Base-by-base conservation (phyloP, 805 yeast species). In the Metschnikowia vanudenii region DNA sequence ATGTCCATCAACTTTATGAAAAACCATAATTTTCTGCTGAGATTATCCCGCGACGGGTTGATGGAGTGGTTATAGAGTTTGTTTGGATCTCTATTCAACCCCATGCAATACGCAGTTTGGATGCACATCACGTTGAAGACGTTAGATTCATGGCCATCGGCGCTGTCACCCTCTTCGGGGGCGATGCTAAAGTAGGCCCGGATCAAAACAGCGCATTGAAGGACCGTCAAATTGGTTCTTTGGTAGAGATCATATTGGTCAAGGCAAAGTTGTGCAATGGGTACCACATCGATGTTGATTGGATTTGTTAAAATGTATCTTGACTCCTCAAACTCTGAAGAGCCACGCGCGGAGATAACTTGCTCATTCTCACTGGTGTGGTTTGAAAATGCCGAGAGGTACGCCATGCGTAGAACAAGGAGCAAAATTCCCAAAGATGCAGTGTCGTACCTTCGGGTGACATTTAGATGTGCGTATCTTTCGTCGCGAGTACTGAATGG, bases 341-440 rank as follows among this genome's bases (percentile, higher is more conserved):
- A 33, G 22, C 28, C 20, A 9, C 9, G 32, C 3, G 43, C 38
- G 3, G 41, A 26, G 16, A 39, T 4, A 18, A 39, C 43, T 10
- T 45, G 17, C 22, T 55, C 56, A 36, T 59, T 58, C 7, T 49
- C 54, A 13, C 31, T 26, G 13, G 31, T 42, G 12, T 44, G 48
- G 43, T 55, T 55, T 22, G 58, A 50, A 16, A 58, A 45, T 37
- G 80, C 59, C 0, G 84, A 76, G 30, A 79, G 62, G 79, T 84
- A 81, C 19, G 81, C 70, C 20, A 82, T 56, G 47, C 86, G 68
- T 33, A 82, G 57, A 16, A 80, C 68, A 16, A 81, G 70, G 16
- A 81, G 63, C 50, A 79, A 55, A 1, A 80, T 73, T 41, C 85
- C 84, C 35, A 81, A 59, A 32, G 62, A 73, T 50, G 76, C 75